A percentile compares a stretch with the other conserved stretches of the same genome.
Evolutionary conservation across 768 basidiomycete species (phyloP).

Genomic region (Lanmaoa pseudosensibilis): DNA sequence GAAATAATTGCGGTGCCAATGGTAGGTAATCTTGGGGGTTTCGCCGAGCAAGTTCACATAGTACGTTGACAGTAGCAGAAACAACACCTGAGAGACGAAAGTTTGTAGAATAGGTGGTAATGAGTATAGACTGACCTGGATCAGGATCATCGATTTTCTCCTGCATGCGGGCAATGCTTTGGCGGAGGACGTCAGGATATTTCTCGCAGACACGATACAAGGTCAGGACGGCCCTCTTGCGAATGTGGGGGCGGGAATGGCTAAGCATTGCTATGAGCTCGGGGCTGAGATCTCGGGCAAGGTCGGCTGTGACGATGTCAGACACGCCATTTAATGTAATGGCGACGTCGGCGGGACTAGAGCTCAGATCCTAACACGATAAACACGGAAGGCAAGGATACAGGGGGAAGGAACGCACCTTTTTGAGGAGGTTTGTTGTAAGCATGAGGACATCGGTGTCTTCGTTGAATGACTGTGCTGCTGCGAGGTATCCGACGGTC

Average conservation of each 20-base stretch:
- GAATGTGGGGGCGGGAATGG: conserved; percentile 83
- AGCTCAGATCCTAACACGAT: conserved; percentile 67
- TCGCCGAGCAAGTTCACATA: conserved; percentile 86
- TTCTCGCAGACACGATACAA: conserved; percentile 78
- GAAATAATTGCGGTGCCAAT: conserved; percentile 91
- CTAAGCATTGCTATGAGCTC: conserved; percentile 86
- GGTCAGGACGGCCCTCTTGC: conserved; percentile 86
- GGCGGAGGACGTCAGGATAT: conserved; percentile 75
- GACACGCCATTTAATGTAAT: conserved; percentile 81
- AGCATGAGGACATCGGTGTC: conserved; percentile 98
- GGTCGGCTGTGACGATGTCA: conserved; percentile 79
- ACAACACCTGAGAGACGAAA: conserved; percentile 65
- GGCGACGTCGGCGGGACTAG: conserved; percentile 72
- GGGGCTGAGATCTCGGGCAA: conserved; percentile 87
- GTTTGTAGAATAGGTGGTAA: not conserved
- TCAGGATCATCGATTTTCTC: conserved; percentile 83
- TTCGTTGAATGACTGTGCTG: conserved; percentile 84
- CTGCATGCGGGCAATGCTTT: conserved; percentile 66
- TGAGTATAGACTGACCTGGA: conserved; percentile 44
- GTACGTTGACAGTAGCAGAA: conserved; percentile 89
- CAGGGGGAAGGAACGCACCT: conserved; percentile 50
- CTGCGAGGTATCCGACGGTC: conserved; percentile 93
- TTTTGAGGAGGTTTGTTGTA: conserved; percentile 93
- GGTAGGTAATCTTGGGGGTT: conserved; percentile 80
- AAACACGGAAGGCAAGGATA: conserved; percentile 4